Evolutionary conservation across 192 early-diverging fungal genomes (phyloP), one percentile per base, ranked within the genome.

Genomic region (Coemansia sp.): DNA sequence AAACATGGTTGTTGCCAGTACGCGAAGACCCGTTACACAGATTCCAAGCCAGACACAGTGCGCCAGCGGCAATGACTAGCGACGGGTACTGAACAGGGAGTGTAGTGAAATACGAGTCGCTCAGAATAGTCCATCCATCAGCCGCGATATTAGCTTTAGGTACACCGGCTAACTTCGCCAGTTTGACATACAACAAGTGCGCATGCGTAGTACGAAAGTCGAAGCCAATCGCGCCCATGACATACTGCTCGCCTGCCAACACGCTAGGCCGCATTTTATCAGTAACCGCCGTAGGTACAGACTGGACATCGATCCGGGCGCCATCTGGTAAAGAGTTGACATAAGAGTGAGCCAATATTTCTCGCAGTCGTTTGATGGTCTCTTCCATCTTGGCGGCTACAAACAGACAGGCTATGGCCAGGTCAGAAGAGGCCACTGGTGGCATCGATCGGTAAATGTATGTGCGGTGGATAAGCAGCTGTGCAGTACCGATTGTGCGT

Each of bases 331-430:
- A 55, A 5, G 66, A 69, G 19, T 74, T 14, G 37, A 68, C 38
- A 19, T 87, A 88, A 1, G 87, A 86, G 32, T 83, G 86, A 4
- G 91, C 80, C 45, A 92, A 82, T 6, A 95, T 90, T 63, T 95
- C 94, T 62, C 90, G 89, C 23, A 92, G 76, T 62, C 90, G 91
- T 63, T 95, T 95, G 50, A 90, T 88, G 0, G 93, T 94, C 55
- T 95, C 94, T 58, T 95, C 93, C 63, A 94, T 90, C 65, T 95
- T 95, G 46, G 88, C 90, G 4, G 91, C 91, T 1, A 94, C 90
- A 73, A 94, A 92, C 23, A 94, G 66, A 64, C 90, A 92, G 4
- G 92, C 87, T 1, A 86, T 79, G 57, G 86, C 82, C 37, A 92
- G 44, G 50, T 82, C 80, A 10, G 64, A 72, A 39, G 68, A 66